Evolutionary conservation across 192 early-diverging fungal genomes (phyloP).

Genomic region (Mortierella antarctica): DNA sequence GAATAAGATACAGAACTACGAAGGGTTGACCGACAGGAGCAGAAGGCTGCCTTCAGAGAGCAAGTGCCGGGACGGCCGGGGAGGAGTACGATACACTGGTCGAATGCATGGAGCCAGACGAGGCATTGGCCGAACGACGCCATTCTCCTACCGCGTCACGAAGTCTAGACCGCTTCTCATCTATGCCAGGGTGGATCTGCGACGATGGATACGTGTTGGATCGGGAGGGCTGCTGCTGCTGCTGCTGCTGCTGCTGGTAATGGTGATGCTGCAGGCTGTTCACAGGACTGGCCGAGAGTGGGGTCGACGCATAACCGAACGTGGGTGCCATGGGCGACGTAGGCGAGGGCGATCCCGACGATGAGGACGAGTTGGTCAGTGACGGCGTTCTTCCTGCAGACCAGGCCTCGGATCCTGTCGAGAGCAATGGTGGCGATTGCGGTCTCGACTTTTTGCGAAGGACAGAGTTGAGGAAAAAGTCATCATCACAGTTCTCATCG

Average conservation of each 20-base stretch:
- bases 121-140: conserved; percentile 21
- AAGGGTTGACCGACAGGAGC: no score
- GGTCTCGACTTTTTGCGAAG: conserved; percentile 22
- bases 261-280: not conserved
- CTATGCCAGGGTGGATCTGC: conserved; percentile 7
- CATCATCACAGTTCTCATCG: conserved; percentile 49
- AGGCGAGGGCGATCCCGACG: conserved; percentile 10
- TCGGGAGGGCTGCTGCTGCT: not conserved
- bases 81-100: not conserved
- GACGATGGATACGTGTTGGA: conserved; percentile 1
- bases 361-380: conserved; percentile 13
- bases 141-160: conserved; percentile 44
- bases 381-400: conserved; percentile 4
- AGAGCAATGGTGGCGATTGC: not conserved
- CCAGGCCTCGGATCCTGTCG: not conserved
- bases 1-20: no score
- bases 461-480: conserved; percentile 51
- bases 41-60: no score
- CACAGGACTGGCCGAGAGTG: not conserved
- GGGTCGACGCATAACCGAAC: not conserved
- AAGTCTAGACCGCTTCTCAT: conserved; percentile 40
- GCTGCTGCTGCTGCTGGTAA: not conserved
- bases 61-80: no score
- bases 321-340: conserved; percentile 11
- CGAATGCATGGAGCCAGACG: conserved; percentile 1